Conservation (phyloP, 2,329 filamentous ascomycete species). For the Diaporthe sp. region DNA sequence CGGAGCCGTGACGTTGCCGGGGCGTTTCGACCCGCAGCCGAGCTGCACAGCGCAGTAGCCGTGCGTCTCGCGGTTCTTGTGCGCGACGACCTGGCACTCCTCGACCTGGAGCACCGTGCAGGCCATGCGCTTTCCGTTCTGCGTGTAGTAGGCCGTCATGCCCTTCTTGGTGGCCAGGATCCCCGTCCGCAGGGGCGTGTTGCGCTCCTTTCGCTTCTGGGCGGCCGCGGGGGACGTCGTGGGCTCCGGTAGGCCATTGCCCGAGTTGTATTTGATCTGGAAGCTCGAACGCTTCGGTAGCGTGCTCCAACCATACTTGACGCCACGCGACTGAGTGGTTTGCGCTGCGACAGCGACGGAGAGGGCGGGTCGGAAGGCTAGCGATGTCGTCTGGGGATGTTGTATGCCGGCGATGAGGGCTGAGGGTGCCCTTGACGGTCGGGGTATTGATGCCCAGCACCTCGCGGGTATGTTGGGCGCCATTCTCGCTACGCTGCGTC, state of each 20-base stretch:
- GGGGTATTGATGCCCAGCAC: conserved; percentile 57
- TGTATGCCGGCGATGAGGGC: conserved; percentile 44
- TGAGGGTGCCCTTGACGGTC: conserved; percentile 25
- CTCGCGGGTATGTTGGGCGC: conserved; percentile 59
- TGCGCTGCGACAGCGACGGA: conserved; percentile 58
- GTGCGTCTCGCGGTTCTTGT: conserved; percentile 84
- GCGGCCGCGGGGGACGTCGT: conserved; percentile 72
- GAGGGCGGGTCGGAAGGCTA: conserved; percentile 50
- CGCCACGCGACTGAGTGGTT: conserved; percentile 55
- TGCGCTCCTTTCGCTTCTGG: conserved; percentile 68
- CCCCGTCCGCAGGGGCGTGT: conserved; percentile 79
- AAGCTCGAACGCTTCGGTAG: conserved; percentile 56
- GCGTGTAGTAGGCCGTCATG: conserved; percentile 92
- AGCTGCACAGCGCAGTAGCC: conserved; percentile 97
- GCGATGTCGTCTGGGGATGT: conserved; percentile 41
- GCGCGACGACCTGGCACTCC: conserved; percentile 87
- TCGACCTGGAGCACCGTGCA: conserved; percentile 97
- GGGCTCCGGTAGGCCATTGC: conserved; percentile 66
- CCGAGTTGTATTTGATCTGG: conserved; percentile 72
- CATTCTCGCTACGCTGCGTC: conserved; percentile 50
- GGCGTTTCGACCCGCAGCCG: conserved; percentile 80
- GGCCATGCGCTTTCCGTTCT: conserved; percentile 80
- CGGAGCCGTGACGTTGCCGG: conserved; percentile 83
- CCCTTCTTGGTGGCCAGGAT: conserved; percentile 92
- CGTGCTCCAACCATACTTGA: conserved; percentile 74